phyloP scores from a whole-genome alignment of 805 yeast species.

The Brettanomyces sp. region DNA sequence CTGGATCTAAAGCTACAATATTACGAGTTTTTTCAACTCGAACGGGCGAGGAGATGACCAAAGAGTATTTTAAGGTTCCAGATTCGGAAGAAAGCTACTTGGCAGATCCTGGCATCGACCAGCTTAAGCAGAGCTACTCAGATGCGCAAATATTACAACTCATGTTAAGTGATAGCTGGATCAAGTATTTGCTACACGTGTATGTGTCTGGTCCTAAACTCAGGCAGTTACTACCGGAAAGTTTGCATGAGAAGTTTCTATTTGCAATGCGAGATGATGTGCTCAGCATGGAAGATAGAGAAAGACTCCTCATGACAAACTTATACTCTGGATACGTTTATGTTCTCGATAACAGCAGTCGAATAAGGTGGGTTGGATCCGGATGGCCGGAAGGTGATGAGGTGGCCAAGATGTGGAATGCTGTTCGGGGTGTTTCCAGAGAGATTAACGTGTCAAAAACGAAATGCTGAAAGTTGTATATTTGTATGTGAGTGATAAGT shows the following conservation, averaged over 20 bases:
- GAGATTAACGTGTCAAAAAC: slow-evolving; percentile 26
- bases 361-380: slow-evolving; percentile 85
- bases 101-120: slow-evolving; percentile 29
- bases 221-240: slow-evolving; percentile 15
- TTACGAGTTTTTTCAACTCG: slow-evolving; percentile 58
- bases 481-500: too few relatives aligned
- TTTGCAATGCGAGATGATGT: slow-evolving; percentile 49
- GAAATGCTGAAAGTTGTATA: too few relatives aligned
- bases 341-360: slow-evolving; percentile 62
- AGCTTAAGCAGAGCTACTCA: slow-evolving; percentile 35
- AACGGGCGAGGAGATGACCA: slow-evolving; percentile 61
- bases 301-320: slow-evolving; percentile 57
- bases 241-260: slow-evolving; percentile 44
- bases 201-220: slow-evolving; percentile 36
- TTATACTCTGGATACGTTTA: slow-evolving; percentile 77
- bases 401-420: slow-evolving; percentile 50
- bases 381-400: slow-evolving; percentile 74
- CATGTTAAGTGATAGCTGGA: slow-evolving; percentile 62
- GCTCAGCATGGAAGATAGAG: slow-evolving; percentile 47
- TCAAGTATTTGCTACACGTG: slow-evolving; percentile 58
- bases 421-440: slow-evolving; percentile 48
- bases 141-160: slow-evolving; percentile 67
- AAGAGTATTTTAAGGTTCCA: slow-evolving; percentile 45
- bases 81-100: slow-evolving; percentile 33
- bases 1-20: slow-evolving; percentile 44